Evolutionary conservation across 192 early-diverging fungal species (phyloP).

Genomic region (Mycoemilia scoparia): DNA sequence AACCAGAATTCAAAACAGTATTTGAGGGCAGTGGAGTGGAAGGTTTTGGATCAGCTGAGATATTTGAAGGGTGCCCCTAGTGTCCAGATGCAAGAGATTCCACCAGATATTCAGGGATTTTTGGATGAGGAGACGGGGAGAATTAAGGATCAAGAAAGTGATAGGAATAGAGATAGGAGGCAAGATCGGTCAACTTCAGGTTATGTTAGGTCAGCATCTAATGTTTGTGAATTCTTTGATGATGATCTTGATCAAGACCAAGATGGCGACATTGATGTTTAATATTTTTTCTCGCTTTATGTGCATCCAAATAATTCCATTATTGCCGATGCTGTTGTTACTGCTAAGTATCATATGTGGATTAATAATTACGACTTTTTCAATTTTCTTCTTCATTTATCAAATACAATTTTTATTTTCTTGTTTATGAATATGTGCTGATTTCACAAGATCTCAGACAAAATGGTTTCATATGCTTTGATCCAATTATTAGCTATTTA

Average conservation of each 20-base stretch:
- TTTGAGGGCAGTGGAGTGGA: conserved; percentile 49
- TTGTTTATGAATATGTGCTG: no score
- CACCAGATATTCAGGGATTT: conserved; percentile 35
- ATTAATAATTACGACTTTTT: no score
- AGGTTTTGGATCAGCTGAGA: conserved; percentile 75
- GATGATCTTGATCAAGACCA: conserved; percentile 20
- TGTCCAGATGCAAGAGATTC: conserved; percentile 87
- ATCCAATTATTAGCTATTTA: no score
- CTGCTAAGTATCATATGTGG: no score
- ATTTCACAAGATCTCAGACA: no score
- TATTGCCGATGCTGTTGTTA: no score
- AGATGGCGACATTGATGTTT: conserved; percentile 3
- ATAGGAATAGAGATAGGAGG: conserved; percentile 8
- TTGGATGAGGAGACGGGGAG: conserved; percentile 17
- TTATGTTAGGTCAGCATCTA: conserved; percentile 10
- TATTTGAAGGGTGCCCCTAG: conserved; percentile 76
- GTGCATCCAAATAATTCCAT: no score
- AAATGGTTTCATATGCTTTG: no score
- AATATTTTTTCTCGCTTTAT: no score
- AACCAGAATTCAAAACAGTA: conserved; percentile 82
- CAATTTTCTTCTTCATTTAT: no score
- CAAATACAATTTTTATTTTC: no score
- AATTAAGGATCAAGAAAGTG: conserved; percentile 7
- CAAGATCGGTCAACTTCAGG: conserved; percentile 8
- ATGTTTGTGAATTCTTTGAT: conserved; percentile 24